A percentile compares a stretch with the other conserved stretches of the same genome.
phyloP scores from a whole-genome alignment of 2,329 filamentous ascomycete genomes.

The Exophiala viscosa region DNA sequence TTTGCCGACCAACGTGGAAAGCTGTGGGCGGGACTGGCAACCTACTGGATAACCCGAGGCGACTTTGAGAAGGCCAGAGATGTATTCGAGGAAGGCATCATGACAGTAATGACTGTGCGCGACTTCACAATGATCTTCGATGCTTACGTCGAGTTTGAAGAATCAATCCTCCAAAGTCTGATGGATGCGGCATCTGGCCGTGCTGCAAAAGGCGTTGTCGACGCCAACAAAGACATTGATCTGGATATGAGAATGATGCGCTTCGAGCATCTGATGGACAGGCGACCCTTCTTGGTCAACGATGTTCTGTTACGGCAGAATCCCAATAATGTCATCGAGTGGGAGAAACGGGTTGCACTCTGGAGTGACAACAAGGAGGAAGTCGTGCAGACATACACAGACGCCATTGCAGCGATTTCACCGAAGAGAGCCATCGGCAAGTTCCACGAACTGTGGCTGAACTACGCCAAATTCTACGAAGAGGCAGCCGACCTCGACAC shows the following conservation, averaged over 20 bases:
- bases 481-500: slow-evolving; percentile 76
- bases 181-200: slow-evolving; percentile 82
- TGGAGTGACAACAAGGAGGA: slow-evolving; percentile 93
- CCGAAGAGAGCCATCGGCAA: slow-evolving; percentile 92
- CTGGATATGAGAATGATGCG: slow-evolving; percentile 96
- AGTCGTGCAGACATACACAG: slow-evolving; percentile 89
- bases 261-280: slow-evolving; percentile 97
- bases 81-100: slow-evolving; percentile 92
- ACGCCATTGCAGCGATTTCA: slow-evolving; percentile 86
- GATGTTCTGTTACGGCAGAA: slow-evolving; percentile 94
- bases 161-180: slow-evolving; percentile 84
- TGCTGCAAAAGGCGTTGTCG: slow-evolving; percentile 70
- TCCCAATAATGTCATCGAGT: slow-evolving; percentile 91
- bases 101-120: slow-evolving; percentile 96
- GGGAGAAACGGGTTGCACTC: slow-evolving; percentile 92
- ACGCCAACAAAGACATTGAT: slow-evolving; percentile 86
- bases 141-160: slow-evolving; percentile 93
- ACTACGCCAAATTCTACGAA: slow-evolving; percentile 97
- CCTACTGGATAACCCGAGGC: slow-evolving; percentile 92
- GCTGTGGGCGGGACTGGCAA: slow-evolving; percentile 89
- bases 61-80: slow-evolving; percentile 91
- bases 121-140: slow-evolving; percentile 97
- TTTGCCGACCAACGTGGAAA: slow-evolving; percentile 94
- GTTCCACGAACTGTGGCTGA: slow-evolving; percentile 92
- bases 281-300: slow-evolving; percentile 90